These are phyloP conservation scores for Psilocybe azurescens DNA, from an alignment of 768 basidiomycete species.

Conservation along the genomic window DNA sequence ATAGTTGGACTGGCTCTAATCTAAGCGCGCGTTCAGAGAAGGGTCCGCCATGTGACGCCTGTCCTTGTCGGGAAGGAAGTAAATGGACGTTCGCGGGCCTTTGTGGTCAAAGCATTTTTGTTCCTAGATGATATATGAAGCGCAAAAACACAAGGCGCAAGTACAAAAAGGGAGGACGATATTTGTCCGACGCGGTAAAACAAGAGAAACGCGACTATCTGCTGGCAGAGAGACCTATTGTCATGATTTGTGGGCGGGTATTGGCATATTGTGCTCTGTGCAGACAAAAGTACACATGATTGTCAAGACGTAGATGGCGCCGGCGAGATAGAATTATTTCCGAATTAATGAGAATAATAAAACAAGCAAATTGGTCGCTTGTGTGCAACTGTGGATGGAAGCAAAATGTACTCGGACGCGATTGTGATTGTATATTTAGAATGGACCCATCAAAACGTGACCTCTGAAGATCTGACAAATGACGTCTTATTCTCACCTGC, in stretches of 20 bases:
- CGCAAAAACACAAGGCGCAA: too few relatives aligned
- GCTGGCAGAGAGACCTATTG: too few relatives aligned
- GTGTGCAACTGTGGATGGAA: not conserved
- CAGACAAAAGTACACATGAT: too few relatives aligned
- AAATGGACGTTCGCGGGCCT: too few relatives aligned
- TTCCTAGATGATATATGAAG: too few relatives aligned
- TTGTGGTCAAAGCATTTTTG: too few relatives aligned
- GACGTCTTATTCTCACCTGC: not conserved
- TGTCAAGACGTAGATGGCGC: not conserved
- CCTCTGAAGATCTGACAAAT: not conserved
- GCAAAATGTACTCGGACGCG: not conserved
- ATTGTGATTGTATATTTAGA: not conserved
- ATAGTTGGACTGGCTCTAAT: not conserved
- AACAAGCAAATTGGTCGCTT: not conserved
- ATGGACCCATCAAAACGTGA: not conserved
- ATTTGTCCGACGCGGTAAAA: too few relatives aligned
- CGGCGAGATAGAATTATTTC: not conserved
- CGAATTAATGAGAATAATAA: not conserved
- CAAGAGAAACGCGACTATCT: too few relatives aligned
- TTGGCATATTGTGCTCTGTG: too few relatives aligned
- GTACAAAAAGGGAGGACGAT: too few relatives aligned
- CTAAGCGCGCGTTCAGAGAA: not conserved
- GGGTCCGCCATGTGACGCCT: not conserved
- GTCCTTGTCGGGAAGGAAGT: not conserved
- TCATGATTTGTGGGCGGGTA: too few relatives aligned